Evolutionary conservation across 495 filamentous ascomycete genomes (phyloP).

Genomic region (Lasiosphaeria hispida): DNA sequence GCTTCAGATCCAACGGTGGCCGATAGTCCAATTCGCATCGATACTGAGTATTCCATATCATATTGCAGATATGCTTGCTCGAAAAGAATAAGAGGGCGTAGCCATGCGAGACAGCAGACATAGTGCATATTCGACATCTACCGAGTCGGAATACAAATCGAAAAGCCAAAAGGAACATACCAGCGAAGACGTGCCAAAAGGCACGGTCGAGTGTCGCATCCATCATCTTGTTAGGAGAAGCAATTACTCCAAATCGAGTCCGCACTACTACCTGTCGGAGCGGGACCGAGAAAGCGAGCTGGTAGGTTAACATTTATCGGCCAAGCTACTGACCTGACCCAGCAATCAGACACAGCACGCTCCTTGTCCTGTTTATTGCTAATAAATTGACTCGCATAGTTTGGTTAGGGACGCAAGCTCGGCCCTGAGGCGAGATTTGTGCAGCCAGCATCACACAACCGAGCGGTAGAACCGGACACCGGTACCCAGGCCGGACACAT

Average conservation of each 20-base stretch:
- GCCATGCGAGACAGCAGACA: background rate
- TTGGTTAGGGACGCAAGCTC: conserved; percentile 23
- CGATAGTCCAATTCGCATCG: background rate
- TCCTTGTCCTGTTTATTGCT: background rate
- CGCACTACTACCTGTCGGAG: background rate
- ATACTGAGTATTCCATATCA: conserved; percentile 8
- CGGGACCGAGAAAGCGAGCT: conserved; percentile 19
- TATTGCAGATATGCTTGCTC: conserved; percentile 1
- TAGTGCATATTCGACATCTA: background rate
- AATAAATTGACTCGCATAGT: conserved; percentile 7
- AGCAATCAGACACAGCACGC: background rate
- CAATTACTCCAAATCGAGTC: background rate
- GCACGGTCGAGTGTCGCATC: conserved; percentile 11
- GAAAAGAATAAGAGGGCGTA: background rate
- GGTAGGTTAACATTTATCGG: conserved; percentile 2
- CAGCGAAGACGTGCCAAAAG: conserved; percentile 6
- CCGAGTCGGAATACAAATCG: background rate
- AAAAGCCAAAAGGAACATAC: background rate
- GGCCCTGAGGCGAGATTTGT: conserved; percentile 21
- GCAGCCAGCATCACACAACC: conserved; percentile 22
- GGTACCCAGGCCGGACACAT: background rate
- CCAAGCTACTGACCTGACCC: background rate
- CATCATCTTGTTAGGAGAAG: conserved; percentile 5
- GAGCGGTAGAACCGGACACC: conserved; percentile 8
- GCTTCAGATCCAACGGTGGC: background rate